Percentiles rank a stretch among this genome's conserved stretches.
Conservation (phyloP, 2,329 filamentous ascomycete species). For the Penicillium sp. region DNA sequence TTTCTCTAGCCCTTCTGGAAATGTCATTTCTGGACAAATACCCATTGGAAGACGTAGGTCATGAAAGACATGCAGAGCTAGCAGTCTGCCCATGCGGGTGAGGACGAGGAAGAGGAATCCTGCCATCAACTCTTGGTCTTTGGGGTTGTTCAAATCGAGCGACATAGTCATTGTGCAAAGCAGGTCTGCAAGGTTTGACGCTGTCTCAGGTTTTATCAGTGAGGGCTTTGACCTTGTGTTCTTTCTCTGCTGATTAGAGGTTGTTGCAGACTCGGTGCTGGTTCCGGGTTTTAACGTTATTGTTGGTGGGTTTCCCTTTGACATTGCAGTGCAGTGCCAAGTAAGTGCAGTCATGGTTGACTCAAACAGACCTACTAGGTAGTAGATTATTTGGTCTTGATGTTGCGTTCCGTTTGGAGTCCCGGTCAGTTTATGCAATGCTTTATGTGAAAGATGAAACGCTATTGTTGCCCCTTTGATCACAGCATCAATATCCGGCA, state of each 20-base stretch:
- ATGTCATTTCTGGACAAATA: constrained; percentile 26
- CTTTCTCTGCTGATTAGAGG: constrained; percentile 2
- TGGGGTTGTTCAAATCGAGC: constrained; percentile 24
- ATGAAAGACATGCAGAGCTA: constrained; percentile 41
- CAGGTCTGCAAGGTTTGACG: constrained; percentile 24
- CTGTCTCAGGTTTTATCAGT: constrained; percentile 15
- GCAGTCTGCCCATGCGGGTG: constrained; percentile 38
- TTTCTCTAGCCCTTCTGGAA: constrained; percentile 32
- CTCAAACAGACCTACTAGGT: constrained; percentile 36
- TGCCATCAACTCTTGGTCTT: constrained; percentile 39
- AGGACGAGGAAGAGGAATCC: constrained; percentile 41
- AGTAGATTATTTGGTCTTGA: constrained; percentile 31
- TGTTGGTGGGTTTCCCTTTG: constrained; percentile 6
- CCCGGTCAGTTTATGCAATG: constrained; percentile 27
- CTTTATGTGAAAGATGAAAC: constrained; percentile 27
- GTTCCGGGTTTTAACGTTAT: neutral
- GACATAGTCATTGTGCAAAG: constrained; percentile 32
- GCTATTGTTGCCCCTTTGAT: constrained; percentile 25
- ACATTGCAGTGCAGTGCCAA: constrained; percentile 23
- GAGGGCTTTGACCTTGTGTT: neutral
- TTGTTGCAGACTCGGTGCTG: neutral
- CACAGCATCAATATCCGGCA: constrained; percentile 19
- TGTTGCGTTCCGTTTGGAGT: constrained; percentile 11
- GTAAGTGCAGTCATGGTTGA: constrained; percentile 27
- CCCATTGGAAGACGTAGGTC: constrained; percentile 31